Evolutionary conservation across 2,329 filamentous ascomycete genomes (phyloP), one percentile per base, ranked within the genome.

Genomic region (Colletotrichum tofieldiae): DNA sequence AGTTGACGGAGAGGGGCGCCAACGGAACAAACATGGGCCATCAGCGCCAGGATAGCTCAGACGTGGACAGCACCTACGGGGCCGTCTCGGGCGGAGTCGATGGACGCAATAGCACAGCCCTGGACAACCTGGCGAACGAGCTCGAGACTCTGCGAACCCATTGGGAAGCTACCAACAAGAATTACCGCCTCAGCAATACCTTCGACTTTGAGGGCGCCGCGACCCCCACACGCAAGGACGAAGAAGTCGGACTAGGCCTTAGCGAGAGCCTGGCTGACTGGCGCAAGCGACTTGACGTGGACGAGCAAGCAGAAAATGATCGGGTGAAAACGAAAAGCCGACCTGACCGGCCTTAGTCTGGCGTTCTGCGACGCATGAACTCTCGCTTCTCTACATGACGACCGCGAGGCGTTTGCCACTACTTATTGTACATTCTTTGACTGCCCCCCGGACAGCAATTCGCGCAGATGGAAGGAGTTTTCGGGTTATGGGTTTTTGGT

Each of bases 81-180:
- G 86, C 87, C 26, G 88, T 86, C 12, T 81, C 80, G 73, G 81
- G 78, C 29, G 75, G 76, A 35, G 77, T 81, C 43, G 85, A 89
- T 67, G 85, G 83, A 63, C 85, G 89, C 75, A 89, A 90, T 80
- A 90, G 88, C 78, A 86, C 84, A 76, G 96, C 95, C 3, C 88
- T 99, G 26, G 96, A 99, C 82, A 96, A 93, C 75, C 89, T 99
- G 32, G 96, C 96, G 14, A 94, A 91, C 74, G 96, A 99, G 84
- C 90, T 99, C 9, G 96, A 99, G 81, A 93, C 94, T 16, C 87
- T 99, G 59, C 91, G 96, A 64, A 94, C 88, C 64, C 95, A 98
- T 78, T 99, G 96, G 96, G 95, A 98, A 84, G 94, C 93, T 49
- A 98, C 95, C 16, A 98, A 96, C 84, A 96, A 97, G 82, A 97